Evolutionary conservation across 495 filamentous ascomycete genomes (phyloP).

Genomic region (Filosporella fistucella): DNA sequence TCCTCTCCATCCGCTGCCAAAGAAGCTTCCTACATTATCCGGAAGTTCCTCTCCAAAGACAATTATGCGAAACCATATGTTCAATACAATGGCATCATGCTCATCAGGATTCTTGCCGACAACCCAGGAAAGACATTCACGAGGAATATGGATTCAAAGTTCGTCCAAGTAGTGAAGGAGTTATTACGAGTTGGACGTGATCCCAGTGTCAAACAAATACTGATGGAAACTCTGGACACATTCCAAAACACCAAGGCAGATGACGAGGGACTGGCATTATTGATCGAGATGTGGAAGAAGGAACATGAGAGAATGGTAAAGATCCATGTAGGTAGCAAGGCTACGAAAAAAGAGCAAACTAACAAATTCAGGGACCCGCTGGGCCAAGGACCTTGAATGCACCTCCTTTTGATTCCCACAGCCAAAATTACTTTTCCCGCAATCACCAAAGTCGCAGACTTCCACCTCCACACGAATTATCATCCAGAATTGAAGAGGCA

Average conservation of each 20-base stretch:
- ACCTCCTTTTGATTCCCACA: slow-evolving; percentile 17
- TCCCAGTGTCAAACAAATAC: slow-evolving; percentile 71
- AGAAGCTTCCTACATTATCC: slow-evolving; percentile 70
- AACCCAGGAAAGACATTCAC: slow-evolving; percentile 91
- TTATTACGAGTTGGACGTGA: slow-evolving; percentile 69
- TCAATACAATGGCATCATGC: slow-evolving; percentile 97
- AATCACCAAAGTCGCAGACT: slow-evolving; percentile 38
- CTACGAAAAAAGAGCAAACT: neutral
- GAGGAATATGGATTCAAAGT: slow-evolving; percentile 77
- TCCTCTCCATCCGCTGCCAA: slow-evolving; percentile 81
- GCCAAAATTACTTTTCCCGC: slow-evolving; percentile 25
- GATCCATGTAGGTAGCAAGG: slow-evolving; percentile 14
- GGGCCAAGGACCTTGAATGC: slow-evolving; percentile 13
- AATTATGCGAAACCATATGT: slow-evolving; percentile 56
- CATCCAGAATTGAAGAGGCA: slow-evolving; percentile 82
- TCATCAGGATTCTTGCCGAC: slow-evolving; percentile 85
- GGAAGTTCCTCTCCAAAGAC: slow-evolving; percentile 73
- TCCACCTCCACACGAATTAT: slow-evolving; percentile 75
- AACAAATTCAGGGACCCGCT: slow-evolving; percentile 12
- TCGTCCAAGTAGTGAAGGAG: slow-evolving; percentile 69
- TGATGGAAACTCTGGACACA: slow-evolving; percentile 76
- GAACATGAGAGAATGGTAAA: slow-evolving; percentile 65
- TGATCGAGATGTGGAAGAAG: slow-evolving; percentile 85
- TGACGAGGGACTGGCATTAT: slow-evolving; percentile 62
- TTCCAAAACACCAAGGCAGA: slow-evolving; percentile 63